Evolutionary conservation across 2,329 filamentous ascomycete species (phyloP).

Genomic region (Xylariaceae sp.): DNA sequence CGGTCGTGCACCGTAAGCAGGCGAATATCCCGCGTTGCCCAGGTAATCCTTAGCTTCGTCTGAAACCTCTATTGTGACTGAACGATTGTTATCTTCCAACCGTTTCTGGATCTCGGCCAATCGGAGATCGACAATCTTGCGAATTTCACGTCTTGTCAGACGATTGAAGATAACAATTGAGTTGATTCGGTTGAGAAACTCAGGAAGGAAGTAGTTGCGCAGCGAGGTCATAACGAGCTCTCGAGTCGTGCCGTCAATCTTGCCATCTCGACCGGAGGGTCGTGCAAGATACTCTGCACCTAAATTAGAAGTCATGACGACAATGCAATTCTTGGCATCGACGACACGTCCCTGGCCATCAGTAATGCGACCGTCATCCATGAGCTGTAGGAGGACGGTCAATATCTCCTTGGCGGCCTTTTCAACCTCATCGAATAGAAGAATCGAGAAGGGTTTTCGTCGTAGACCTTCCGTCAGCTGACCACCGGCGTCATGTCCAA

Average conservation of each 20-base stretch:
- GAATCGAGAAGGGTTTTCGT: slow-evolving; percentile 92
- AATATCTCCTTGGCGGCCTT: slow-evolving; percentile 97
- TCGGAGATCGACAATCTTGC: slow-evolving; percentile 90
- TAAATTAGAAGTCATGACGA: slow-evolving; percentile 98
- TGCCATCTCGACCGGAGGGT: slow-evolving; percentile 71
- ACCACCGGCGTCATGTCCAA: slow-evolving; percentile 92
- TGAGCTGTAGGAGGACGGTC: slow-evolving; percentile 95
- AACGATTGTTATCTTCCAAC: slow-evolving; percentile 76
- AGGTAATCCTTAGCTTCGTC: slow-evolving; percentile 90
- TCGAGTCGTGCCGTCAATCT: slow-evolving; percentile 77
- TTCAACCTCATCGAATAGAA: slow-evolving; percentile 96
- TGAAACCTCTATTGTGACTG: slow-evolving; percentile 77
- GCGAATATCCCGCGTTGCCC: slow-evolving; percentile 86
- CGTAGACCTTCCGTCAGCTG: slow-evolving; percentile 94
- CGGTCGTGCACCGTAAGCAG: slow-evolving; percentile 89
- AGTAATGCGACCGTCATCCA: slow-evolving; percentile 98
- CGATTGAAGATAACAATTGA: slow-evolving; percentile 98
- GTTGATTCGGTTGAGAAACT: slow-evolving; percentile 97
- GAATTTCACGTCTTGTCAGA: slow-evolving; percentile 82
- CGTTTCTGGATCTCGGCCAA: slow-evolving; percentile 87
- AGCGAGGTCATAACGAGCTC: slow-evolving; percentile 89
- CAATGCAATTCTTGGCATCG: slow-evolving; percentile 96
- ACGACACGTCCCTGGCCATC: slow-evolving; percentile 94
- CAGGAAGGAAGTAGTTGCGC: slow-evolving; percentile 93
- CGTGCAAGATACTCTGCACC: slow-evolving; percentile 91